phyloP scores from a whole-genome alignment of 2,329 filamentous ascomycete genomes.

The Aspergillus spinulosporus region DNA sequence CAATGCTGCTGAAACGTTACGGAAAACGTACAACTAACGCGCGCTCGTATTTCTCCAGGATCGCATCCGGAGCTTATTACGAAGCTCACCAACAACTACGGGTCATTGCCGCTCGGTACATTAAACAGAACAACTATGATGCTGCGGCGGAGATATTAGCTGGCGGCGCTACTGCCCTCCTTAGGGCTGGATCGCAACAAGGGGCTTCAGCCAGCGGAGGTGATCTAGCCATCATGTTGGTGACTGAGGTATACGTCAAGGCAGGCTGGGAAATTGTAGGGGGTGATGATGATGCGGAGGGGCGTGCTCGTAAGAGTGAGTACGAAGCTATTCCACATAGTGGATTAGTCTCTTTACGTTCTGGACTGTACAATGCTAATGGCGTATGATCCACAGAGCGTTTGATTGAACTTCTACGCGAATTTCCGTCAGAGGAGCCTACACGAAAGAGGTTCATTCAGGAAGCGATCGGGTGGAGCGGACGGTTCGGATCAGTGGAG shows the following conservation, averaged over 20 bases:
- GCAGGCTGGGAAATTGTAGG: slow-evolving; percentile 68
- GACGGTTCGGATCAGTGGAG: slow-evolving; percentile 80
- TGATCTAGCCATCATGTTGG: slow-evolving; percentile 79
- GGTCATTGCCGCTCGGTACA: slow-evolving; percentile 89
- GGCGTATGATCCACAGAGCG: slow-evolving; percentile 45
- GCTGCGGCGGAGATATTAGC: slow-evolving; percentile 85
- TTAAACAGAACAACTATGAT: slow-evolving; percentile 80
- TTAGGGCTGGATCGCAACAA: slow-evolving; percentile 63
- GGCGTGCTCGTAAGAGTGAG: slow-evolving; percentile 62
- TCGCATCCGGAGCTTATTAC: slow-evolving; percentile 89
- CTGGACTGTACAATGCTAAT: not conserved
- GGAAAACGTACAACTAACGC: slow-evolving; percentile 18
- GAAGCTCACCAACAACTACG: slow-evolving; percentile 98
- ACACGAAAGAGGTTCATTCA: slow-evolving; percentile 89
- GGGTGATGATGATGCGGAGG: slow-evolving; percentile 56
- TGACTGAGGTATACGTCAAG: slow-evolving; percentile 89
- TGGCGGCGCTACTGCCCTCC: slow-evolving; percentile 77
- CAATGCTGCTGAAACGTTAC: not conserved
- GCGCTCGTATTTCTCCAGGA: slow-evolving; percentile 53
- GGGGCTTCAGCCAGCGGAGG: slow-evolving; percentile 93
- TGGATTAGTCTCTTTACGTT: not conserved
- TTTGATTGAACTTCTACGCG: slow-evolving; percentile 73
- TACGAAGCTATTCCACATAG: slow-evolving; percentile 3
- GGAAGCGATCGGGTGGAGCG: slow-evolving; percentile 85
- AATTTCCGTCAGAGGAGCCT: slow-evolving; percentile 81